phyloP scores from a whole-genome alignment of 2,329 filamentous ascomycete species.

The Acrocalymma vagum region DNA sequence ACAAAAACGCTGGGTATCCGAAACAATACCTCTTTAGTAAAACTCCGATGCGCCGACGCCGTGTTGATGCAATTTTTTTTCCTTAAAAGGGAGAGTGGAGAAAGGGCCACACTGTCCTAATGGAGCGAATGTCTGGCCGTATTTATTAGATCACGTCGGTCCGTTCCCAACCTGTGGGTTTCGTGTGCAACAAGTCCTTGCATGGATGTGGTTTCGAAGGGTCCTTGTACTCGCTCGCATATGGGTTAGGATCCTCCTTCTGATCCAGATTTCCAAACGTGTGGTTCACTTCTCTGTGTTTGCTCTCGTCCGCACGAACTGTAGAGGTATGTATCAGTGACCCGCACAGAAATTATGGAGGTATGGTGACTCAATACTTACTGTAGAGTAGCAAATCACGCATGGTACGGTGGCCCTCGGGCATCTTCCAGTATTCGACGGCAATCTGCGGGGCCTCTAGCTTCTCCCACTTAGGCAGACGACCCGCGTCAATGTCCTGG shows the following conservation, averaged over 20 bases:
- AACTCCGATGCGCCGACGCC: not conserved
- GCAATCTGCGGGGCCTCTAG: slow-evolving; percentile 88
- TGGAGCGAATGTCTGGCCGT: too few species aligned
- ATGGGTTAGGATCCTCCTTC: slow-evolving; percentile 89
- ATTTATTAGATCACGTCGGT: slow-evolving; percentile 66
- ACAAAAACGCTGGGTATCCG: too few species aligned
- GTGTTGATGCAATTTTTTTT: slow-evolving; percentile 5
- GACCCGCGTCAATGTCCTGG: slow-evolving; percentile 84
- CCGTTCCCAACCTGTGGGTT: slow-evolving; percentile 82
- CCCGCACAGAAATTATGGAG: slow-evolving; percentile 2
- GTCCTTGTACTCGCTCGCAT: slow-evolving; percentile 83
- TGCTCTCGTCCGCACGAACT: slow-evolving; percentile 50
- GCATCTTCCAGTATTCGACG: slow-evolving; percentile 92
- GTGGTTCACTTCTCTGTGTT: slow-evolving; percentile 93
- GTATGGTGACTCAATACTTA: slow-evolving; percentile 56
- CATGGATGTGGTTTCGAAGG: slow-evolving; percentile 71
- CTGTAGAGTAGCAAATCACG: slow-evolving; percentile 84
- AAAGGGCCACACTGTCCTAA: not conserved
- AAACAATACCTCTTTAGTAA: too few species aligned
- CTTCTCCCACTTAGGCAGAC: slow-evolving; percentile 80
- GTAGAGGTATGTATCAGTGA: slow-evolving; percentile 11
- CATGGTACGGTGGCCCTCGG: slow-evolving; percentile 83
- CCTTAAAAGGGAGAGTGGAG: slow-evolving; percentile 17
- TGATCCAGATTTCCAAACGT: slow-evolving; percentile 90
- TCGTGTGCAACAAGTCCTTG: slow-evolving; percentile 70